Base-by-base conservation (phyloP, 495 filamentous ascomycete species). In the Podospora comata region DNA sequence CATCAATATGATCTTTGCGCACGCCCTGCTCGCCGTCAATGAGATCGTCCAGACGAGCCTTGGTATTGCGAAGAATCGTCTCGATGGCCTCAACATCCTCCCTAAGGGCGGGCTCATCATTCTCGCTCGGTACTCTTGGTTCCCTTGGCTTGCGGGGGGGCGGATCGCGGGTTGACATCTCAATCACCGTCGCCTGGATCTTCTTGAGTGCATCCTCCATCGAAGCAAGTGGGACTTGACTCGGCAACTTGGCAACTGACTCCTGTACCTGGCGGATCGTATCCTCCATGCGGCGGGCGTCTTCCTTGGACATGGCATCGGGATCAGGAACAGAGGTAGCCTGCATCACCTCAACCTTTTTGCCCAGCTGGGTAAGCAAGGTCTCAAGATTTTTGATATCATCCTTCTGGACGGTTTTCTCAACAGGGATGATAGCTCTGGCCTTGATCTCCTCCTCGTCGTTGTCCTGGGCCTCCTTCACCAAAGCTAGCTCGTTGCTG, bases 11-110 rank as follows among this genome's bases (percentile, higher is more conserved):
- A 27, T 94, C 89, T 62, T 92, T 91, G 65, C 73, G 89, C 4
- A 90, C 88, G 1, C 77, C 79, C 65, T 86, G 79, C 44, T 85
- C 83, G 19, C 91, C 87, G 57, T 93, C 86, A 19, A 83, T 82
- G 57, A 95, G 79, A 39, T 93, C 92, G 44, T 97, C 93, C 55
- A 97, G 81, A 61, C 90, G 88, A 11, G 89, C 85, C 71, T 96
- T 96, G 20, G 91, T 92, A 74, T 93, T 94, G 60, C 89, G 86
- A 26, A 97, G 85, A 59, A 97, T 85, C 0, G 89, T 93, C 76
- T 97, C 93, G 65, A 97, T 92, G n/a, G 90, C 91, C 67, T 92
- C 87, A 2, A 90, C 90, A 71, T 97, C 92, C 67, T 94, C 91
- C 74, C 86, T 88, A 27, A 83, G 85, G 26, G 87, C 87, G 2